Conservation (phyloP, 2,329 filamentous ascomycete species). For the Monilinia laxa region DNA sequence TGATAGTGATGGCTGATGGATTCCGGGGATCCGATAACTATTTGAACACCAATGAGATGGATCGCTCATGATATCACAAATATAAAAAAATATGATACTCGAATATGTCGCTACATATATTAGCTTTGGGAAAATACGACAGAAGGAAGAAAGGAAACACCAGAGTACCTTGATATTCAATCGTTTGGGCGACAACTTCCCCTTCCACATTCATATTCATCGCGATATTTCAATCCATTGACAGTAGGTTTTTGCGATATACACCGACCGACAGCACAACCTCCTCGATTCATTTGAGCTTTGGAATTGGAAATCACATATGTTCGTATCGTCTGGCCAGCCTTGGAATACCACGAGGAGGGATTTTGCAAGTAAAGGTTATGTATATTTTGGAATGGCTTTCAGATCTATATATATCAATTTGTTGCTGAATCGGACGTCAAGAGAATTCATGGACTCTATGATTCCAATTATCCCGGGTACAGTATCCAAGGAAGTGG, state of each 20-base stretch:
- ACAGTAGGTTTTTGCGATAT: neutral
- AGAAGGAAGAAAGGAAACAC: neutral
- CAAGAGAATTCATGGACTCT: no score
- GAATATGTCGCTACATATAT: neutral
- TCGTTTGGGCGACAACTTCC: neutral
- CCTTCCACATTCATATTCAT: neutral
- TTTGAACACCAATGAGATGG: neutral
- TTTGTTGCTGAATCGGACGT: no score
- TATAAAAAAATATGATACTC: neutral
- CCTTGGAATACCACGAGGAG: neutral
- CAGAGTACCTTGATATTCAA: neutral
- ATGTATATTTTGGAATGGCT: neutral
- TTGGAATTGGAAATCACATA: neutral
- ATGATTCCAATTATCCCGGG: neutral
- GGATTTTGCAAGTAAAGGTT: neutral
- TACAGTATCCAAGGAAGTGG: neutral
- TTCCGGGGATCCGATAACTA: neutral
- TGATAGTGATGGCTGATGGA: neutral
- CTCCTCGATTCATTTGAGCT: neutral
- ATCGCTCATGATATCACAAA: neutral
- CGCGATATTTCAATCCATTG: neutral
- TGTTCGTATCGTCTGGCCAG: neutral
- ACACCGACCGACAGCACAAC: neutral
- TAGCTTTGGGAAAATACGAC: neutral
- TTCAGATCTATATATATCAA: neutral